A percentile compares a stretch with the other conserved stretches of the same genome.
phyloP scores from a whole-genome alignment of 2,329 filamentous ascomycete genomes.

The Aspergillus nomiae region DNA sequence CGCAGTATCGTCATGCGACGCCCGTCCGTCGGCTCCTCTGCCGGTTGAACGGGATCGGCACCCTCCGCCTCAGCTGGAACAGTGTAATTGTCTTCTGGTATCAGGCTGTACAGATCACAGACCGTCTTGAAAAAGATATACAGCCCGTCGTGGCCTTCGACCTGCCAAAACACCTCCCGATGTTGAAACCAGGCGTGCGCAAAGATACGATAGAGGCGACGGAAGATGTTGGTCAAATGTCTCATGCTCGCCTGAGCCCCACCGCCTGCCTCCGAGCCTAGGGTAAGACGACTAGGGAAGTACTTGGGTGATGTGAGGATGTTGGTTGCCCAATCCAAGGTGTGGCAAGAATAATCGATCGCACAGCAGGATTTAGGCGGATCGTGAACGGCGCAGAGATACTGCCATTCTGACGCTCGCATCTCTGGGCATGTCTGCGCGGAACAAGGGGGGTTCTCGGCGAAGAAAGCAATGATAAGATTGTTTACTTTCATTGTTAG shows the following conservation, averaged over 20 bases:
- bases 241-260: slow-evolving; percentile 48
- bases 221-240: slow-evolving; percentile 92
- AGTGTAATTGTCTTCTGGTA: slow-evolving; percentile 94
- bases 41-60: slow-evolving; percentile 55
- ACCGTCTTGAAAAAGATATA: slow-evolving; percentile 98
- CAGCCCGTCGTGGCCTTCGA: slow-evolving; percentile 86
- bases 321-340: slow-evolving; percentile 95
- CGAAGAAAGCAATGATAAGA: slow-evolving; percentile 88
- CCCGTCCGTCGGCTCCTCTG: slow-evolving; percentile 28
- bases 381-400: slow-evolving; percentile 95
- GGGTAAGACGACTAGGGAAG: slow-evolving; percentile 80
- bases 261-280: slow-evolving; percentile 52
- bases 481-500: slow-evolving; percentile 93
- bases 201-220: slow-evolving; percentile 92
- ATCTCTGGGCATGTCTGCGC: slow-evolving; percentile 91
- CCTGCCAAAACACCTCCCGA: slow-evolving; percentile 89
- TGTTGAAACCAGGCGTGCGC: slow-evolving; percentile 99
- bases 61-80: slow-evolving; percentile 92
- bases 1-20: slow-evolving; percentile 40
- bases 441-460: slow-evolving; percentile 86
- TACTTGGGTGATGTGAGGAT: slow-evolving; percentile 92
- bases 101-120: slow-evolving; percentile 85
- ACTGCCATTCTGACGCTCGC: slow-evolving; percentile 99
- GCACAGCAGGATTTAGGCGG: slow-evolving; percentile 96
- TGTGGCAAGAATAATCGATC: slow-evolving; percentile 99